Conservation (phyloP, 192 early-diverging fungal species). For the Coemansia sp. region DNA sequence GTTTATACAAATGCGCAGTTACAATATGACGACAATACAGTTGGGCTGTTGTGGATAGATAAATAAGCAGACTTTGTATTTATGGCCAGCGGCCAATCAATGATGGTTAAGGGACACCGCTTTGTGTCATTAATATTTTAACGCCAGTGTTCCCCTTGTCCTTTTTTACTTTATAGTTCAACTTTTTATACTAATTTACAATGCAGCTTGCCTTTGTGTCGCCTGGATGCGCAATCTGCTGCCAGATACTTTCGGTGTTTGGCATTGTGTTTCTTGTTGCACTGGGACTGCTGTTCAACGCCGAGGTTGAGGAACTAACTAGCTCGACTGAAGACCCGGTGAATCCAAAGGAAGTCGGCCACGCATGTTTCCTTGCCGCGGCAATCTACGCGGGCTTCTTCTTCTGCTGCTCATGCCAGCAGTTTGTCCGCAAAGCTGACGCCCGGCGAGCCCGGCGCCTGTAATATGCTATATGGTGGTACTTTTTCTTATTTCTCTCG, state of each 20-base stretch:
- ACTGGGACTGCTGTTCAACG: constrained; percentile 51
- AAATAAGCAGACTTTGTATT: not conserved
- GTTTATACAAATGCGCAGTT: too few relatives aligned
- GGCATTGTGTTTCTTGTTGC: constrained; percentile 53
- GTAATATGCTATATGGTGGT: constrained; percentile 9
- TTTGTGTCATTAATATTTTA: not conserved
- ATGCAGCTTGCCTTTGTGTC: constrained; percentile 56
- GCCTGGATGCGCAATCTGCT: constrained; percentile 55
- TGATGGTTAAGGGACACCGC: not conserved
- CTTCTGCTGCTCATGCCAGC: constrained; percentile 55
- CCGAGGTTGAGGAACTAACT: constrained; percentile 52
- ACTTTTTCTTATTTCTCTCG: not conserved
- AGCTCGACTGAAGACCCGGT: constrained; percentile 54
- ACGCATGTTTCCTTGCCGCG: constrained; percentile 52
- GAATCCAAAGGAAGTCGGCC: constrained; percentile 55
- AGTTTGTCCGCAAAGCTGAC: constrained; percentile 36
- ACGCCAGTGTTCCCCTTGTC: too few relatives aligned
- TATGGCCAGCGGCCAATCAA: not conserved
- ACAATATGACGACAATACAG: too few relatives aligned
- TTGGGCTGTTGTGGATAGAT: not conserved
- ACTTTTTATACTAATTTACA: constrained; percentile 9
- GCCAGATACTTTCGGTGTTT: constrained; percentile 53
- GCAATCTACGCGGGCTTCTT: constrained; percentile 52
- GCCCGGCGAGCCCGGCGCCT: constrained; percentile 46
- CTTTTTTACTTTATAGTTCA: too few relatives aligned